Evolutionary conservation across 179 eudicot species (phyloP).

Genomic region (Patellifolia procumbens): DNA sequence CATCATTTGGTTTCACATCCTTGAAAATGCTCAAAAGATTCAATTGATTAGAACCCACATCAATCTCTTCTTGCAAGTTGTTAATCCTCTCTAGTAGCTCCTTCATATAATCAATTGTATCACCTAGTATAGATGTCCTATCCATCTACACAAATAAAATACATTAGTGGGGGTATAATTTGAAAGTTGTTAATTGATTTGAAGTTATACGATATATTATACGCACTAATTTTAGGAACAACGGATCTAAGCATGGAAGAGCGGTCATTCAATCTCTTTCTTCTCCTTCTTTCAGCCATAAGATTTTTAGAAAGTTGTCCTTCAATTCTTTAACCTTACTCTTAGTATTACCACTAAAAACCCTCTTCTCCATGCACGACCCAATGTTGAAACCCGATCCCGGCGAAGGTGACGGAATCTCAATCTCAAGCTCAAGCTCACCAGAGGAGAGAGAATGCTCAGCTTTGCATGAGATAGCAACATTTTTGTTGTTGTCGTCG

Average conservation of each 20-base stretch:
- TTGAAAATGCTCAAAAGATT: conserved; percentile 52
- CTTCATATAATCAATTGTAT: conserved; percentile 89
- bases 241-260: conserved; percentile 94
- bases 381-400: conserved; percentile 34
- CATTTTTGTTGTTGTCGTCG: background rate
- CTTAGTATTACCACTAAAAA: background rate
- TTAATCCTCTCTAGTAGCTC: conserved; percentile 70
- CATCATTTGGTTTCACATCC: conserved; percentile 59
- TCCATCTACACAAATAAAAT: conserved; percentile 84
- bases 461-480: conserved; percentile 29
- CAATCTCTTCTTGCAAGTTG: conserved; percentile 59
- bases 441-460: conserved; percentile 28
- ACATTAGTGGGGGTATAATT: too few species aligned
- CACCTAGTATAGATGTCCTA: conserved; percentile 91
- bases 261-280: conserved; percentile 85
- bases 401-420: conserved; percentile 19
- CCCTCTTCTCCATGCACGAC: conserved; percentile 22
- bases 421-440: background rate
- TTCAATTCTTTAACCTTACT: conserved; percentile 44
- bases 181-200: too few species aligned
- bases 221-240: conserved; percentile 96
- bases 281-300: conserved; percentile 87
- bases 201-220: conserved; percentile 6
- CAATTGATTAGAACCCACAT: conserved; percentile 37
- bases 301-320: conserved; percentile 91